phyloP scores from a whole-genome alignment of 805 yeast genomes.

The Candida insectalens region DNA sequence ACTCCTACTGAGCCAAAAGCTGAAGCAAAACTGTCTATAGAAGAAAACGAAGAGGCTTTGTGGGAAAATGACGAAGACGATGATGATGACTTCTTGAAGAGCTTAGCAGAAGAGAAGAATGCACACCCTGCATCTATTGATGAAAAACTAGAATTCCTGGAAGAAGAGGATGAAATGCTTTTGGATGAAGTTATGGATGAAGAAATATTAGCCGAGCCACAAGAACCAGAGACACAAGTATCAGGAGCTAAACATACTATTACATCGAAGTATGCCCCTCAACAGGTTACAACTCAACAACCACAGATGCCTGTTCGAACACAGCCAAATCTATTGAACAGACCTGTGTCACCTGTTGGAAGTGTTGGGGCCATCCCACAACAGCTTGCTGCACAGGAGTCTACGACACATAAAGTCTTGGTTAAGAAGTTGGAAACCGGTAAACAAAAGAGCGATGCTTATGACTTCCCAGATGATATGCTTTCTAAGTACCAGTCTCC shows the following conservation, averaged over 20 bases:
- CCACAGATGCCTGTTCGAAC: too few species aligned
- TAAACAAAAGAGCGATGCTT: conserved; percentile 64
- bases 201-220: conserved; percentile 23
- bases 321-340: too few species aligned
- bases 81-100: too few species aligned
- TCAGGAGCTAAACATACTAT: neutral
- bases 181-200: conserved; percentile 29
- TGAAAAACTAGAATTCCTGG: conserved; percentile 33
- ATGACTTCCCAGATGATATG: conserved; percentile 59
- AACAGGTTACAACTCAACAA: too few species aligned
- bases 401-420: conserved; percentile 8
- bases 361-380: neutral
- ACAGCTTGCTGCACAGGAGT: conserved; percentile 1
- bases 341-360: neutral
- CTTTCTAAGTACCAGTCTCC: conserved; percentile 27
- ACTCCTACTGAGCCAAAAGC: too few species aligned
- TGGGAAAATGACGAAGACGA: too few species aligned
- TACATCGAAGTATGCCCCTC: neutral
- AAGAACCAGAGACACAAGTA: neutral
- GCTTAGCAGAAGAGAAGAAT: too few species aligned
- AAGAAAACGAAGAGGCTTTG: too few species aligned
- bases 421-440: conserved; percentile 28
- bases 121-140: conserved; percentile 9
- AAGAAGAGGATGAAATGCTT: conserved; percentile 34
- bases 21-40: too few species aligned